Percentiles rank a stretch among this genome's conserved stretches.
Evolutionary conservation across 768 basidiomycete species (phyloP).

Genomic region (Trametes coccinea): DNA sequence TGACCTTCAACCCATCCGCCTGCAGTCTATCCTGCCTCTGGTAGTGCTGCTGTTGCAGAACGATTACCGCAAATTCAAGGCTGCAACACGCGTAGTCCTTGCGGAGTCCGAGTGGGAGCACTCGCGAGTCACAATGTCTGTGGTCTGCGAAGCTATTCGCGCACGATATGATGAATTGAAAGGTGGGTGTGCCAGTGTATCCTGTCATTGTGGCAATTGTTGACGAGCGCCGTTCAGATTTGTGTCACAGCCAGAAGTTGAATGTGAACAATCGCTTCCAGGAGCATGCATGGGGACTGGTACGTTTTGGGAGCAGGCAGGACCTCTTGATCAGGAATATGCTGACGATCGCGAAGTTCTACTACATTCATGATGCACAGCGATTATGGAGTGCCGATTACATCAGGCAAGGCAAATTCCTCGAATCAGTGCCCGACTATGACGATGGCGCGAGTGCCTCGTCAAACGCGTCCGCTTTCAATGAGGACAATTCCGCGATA

Average conservation of each 20-base stretch:
- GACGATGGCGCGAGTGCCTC: too few relatives aligned
- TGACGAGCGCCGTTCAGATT: neutral
- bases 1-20: neutral
- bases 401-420: too few relatives aligned
- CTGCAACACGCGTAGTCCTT: neutral
- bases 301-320: neutral
- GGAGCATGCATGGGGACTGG: neutral
- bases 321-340: too few relatives aligned
- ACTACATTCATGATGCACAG: neutral
- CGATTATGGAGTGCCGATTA: neutral
- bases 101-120: neutral
- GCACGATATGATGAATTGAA: neutral
- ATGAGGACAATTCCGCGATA: too few relatives aligned
- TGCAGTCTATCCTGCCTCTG: neutral
- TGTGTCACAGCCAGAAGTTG: neutral
- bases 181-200: neutral
- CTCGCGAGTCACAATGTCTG: neutral
- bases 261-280: neutral
- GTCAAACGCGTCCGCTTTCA: too few relatives aligned
- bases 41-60: constrained; percentile 2
- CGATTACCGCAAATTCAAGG: neutral
- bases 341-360: neutral
- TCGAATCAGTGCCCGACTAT: too few relatives aligned
- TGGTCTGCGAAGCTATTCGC: neutral
- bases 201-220: neutral